These are phyloP conservation scores for Diaporthe ampelina DNA, from an alignment of 2,329 filamentous ascomycete genomes.

Conservation along the genomic window DNA sequence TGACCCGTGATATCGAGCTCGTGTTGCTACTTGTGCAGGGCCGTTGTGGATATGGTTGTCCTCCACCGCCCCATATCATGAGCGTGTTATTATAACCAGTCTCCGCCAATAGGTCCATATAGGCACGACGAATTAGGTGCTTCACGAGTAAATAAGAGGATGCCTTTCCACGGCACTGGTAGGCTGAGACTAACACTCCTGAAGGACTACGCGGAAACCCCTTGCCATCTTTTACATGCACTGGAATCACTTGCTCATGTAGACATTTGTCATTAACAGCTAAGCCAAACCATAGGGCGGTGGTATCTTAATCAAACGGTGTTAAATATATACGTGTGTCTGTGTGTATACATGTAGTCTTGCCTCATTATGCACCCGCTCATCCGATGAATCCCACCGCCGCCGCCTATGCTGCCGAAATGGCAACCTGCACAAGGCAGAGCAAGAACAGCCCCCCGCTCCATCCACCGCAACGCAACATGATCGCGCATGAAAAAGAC, in stretches of 20 bases:
- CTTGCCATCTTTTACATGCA: background rate
- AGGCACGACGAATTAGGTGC: background rate
- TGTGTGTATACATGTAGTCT: background rate
- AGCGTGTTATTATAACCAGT: background rate
- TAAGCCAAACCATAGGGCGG: slow-evolving; percentile 12
- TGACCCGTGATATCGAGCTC: background rate
- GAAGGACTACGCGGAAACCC: background rate
- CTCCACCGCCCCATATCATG: too few species aligned
- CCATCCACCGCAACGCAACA: background rate
- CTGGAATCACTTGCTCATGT: background rate
- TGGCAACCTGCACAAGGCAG: background rate
- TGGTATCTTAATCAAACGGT: slow-evolving; percentile 16
- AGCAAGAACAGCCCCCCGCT: background rate
- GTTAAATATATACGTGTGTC: background rate
- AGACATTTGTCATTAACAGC: slow-evolving; percentile 32
- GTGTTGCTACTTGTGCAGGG: background rate
- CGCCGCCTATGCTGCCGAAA: background rate
- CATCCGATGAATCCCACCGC: background rate
- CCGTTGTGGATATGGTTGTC: background rate
- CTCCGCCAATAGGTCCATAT: background rate
- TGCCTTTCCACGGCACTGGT: background rate
- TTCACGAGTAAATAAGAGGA: background rate
- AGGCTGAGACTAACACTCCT: background rate
- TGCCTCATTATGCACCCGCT: slow-evolving; percentile 13
- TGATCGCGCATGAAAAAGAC: slow-evolving; percentile 16